A percentile compares a stretch with the other conserved stretches of the same genome.
Conservation (phyloP, 805 yeast species). For the Candida maesae region DNA sequence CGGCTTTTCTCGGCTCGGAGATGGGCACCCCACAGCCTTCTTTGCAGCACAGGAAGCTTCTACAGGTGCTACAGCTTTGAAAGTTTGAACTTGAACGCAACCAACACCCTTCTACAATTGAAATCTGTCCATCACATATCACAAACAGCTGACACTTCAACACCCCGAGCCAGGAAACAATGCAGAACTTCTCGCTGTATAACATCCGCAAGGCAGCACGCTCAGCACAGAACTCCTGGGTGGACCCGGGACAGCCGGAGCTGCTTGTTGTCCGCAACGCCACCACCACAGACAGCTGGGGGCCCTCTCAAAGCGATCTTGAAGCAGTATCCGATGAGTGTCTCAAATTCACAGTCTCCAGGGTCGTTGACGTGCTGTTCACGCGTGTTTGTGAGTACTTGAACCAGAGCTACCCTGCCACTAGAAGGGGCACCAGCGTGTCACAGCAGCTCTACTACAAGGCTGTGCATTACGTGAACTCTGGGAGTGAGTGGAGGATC, state of each 20-base stretch:
- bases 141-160: too few species aligned
- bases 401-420: background rate
- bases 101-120: too few species aligned
- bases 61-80: too few species aligned
- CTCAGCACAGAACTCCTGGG: slow-evolving; percentile 35
- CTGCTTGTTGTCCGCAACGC: slow-evolving; percentile 36
- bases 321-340: slow-evolving; percentile 27
- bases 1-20: too few species aligned
- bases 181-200: slow-evolving; percentile 31
- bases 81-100: too few species aligned
- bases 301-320: slow-evolving; percentile 44
- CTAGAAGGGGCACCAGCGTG: background rate
- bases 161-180: too few species aligned
- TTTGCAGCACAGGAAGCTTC: too few species aligned
- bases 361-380: slow-evolving; percentile 30
- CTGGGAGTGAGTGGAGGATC: slow-evolving; percentile 39
- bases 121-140: too few species aligned
- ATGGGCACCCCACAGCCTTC: too few species aligned
- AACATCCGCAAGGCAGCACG: slow-evolving; percentile 38
- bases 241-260: slow-evolving; percentile 33
- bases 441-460: slow-evolving; percentile 1
- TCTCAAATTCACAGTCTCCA: slow-evolving; percentile 18
- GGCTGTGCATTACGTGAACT: slow-evolving; percentile 34
- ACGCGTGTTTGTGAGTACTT: slow-evolving; percentile 26
- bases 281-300: slow-evolving; percentile 51